Conservation (phyloP, 805 yeast species). For the Komagataella ulmi region DNA sequence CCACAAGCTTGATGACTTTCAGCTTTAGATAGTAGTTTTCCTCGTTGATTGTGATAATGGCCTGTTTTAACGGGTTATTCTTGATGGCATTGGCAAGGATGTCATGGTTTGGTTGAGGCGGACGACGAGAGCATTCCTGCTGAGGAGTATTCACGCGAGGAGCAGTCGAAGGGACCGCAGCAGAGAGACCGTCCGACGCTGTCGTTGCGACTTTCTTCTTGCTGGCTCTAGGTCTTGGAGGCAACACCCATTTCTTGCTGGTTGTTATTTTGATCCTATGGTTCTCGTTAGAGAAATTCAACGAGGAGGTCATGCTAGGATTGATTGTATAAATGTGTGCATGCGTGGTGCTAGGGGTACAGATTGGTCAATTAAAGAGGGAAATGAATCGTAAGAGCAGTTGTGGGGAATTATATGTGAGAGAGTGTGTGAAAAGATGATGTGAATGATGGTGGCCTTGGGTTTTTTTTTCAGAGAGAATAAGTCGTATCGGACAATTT, state of each 20-base stretch:
- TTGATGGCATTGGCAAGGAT: neutral
- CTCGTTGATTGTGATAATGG: slow-evolving; percentile 27
- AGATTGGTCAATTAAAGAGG: neutral
- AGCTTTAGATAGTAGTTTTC: slow-evolving; percentile 29
- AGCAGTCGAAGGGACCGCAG: neutral
- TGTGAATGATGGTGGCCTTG: neutral
- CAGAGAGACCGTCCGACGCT: neutral
- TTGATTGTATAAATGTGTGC: neutral
- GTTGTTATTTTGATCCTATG: slow-evolving; percentile 30
- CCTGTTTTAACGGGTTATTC: slow-evolving; percentile 20
- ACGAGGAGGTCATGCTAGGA: neutral
- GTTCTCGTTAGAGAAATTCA: neutral
- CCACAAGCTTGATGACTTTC: slow-evolving; percentile 29
- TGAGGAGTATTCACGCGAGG: neutral
- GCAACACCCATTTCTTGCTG: slow-evolving; percentile 72
- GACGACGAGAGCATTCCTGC: neutral
- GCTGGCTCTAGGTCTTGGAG: slow-evolving; percentile 75
- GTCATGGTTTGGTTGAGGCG: neutral
- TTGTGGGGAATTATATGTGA: neutral
- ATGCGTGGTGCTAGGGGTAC: neutral
- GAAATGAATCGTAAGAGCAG: neutral
- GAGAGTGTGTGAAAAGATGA: neutral
- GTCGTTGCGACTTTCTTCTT: slow-evolving; percentile 19
- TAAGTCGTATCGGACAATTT: neutral
- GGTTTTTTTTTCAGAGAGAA: neutral